Percentiles rank a stretch among this genome's conserved stretches.
phyloP scores from a whole-genome alignment of 2,329 filamentous ascomycete species.

The Drechslerella coelobrocha region DNA sequence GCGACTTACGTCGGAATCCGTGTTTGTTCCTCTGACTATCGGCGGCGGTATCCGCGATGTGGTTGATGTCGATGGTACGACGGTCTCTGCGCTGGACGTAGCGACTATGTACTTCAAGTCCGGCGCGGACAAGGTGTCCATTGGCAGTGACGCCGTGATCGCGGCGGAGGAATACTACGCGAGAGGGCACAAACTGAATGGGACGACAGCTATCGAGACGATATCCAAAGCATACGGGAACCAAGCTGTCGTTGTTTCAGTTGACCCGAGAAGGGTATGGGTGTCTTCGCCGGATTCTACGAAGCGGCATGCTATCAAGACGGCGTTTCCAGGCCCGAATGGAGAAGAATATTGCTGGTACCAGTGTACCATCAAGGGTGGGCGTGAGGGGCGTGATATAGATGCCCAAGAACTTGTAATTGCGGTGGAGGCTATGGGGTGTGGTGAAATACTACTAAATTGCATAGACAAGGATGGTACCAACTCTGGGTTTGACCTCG shows the following conservation, averaged over 20 bases:
- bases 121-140: conserved; percentile 96
- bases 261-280: conserved; percentile 92
- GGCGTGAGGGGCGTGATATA: conserved; percentile 89
- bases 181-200: conserved; percentile 71
- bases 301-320: conserved; percentile 76
- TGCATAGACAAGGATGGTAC: conserved; percentile 97
- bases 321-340: conserved; percentile 71
- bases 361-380: conserved; percentile 94
- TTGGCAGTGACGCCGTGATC: conserved; percentile 90
- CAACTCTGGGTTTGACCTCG: conserved; percentile 91
- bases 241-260: conserved; percentile 93
- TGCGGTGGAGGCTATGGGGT: conserved; percentile 94
- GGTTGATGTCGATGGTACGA: conserved; percentile 82
- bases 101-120: conserved; percentile 97
- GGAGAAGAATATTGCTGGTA: conserved; percentile 93
- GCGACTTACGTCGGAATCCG: conserved; percentile 81
- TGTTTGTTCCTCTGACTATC: conserved; percentile 94
- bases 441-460: conserved; percentile 92
- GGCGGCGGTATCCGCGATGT: conserved; percentile 95
- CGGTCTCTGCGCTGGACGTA: conserved; percentile 87
- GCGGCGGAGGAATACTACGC: conserved; percentile 85
- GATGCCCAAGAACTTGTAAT: conserved; percentile 86
- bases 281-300: conserved; percentile 73
- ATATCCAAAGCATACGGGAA: conserved; percentile 93
- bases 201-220: conserved; percentile 90